Base-by-base conservation (phyloP, 2,329 filamentous ascomycete genomes). In the Pseudogymnoascus pannorum region DNA sequence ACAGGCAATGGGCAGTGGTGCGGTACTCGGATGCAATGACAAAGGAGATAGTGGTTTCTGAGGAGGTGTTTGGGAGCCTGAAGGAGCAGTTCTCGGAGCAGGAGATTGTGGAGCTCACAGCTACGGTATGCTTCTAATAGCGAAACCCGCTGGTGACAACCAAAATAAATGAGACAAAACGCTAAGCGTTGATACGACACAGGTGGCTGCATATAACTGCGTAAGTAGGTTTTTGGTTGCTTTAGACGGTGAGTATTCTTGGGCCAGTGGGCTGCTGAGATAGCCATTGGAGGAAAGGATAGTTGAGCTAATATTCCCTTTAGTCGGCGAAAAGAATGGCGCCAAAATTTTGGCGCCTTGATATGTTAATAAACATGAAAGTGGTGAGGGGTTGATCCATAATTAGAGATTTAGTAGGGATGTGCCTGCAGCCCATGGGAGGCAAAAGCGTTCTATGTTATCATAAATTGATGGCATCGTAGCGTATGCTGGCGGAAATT, bases 1-100 rank as follows among this genome's bases (percentile, higher is more conserved):
- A 81, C 63, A 79, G 77, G 71, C 85, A 91, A 75, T 85, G 83
- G 78, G 86, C 85, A 0, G 87, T 90, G 33, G 72, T 93, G 60
- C 77, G 80, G 51, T 92, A 91, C 72, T 82, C 91, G 16, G 90
- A 95, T 75, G 88, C 90, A 71, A 95, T 95, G 88, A 96, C 91
- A 57, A 78, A 85, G 66, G 81, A 84, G 48, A 86, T 93, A 0
- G 76, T 80, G 59, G 90, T 96, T 5, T 74, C 77, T 11, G 87
- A 94, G 57, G 81, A 77, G 62, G 82, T 89, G 1, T 93, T 93
- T 75, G 81, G 72, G 29, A 75, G 76, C 66, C 66, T 95, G 66
- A 87, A 81, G 75, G 72, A 65, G 11, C 69, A 80, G 35, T 91
- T 92, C 66, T 79, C 71, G 22, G 87, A 92, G 64, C 79, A 81